Evolutionary conservation across 2,329 filamentous ascomycete genomes (phyloP), one percentile per base, ranked within the genome.

Genomic region (Colletotrichum aenigma): DNA sequence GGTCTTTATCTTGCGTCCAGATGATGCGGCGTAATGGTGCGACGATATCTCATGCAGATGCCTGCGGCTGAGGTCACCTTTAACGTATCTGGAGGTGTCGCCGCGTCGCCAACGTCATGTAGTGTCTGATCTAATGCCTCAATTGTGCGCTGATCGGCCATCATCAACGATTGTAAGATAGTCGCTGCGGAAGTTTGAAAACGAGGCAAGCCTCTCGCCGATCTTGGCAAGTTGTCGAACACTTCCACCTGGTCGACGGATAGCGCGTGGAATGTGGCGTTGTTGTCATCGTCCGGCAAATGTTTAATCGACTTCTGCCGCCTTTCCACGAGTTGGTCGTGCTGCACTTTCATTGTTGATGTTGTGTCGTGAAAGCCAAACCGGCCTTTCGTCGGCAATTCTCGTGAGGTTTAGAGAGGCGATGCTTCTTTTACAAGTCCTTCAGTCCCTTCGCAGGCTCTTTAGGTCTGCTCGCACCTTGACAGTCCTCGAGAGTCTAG

Each of bases 251-350:
- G 36, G 24, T 26, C 15, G 15, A 52, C 48, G n/a, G 32, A 26
- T 71, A 67, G 55, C 26, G 38, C 34, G 55, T 43, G 38, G 38
- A 70, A 56, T 26, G 73, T 75, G 73, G 73, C 70, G 38, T 48
- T 64, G 7, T 73, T 28, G 30, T n/a, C 55, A 62, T 65, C 56
- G 43, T 68, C 26, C 70, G 38, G 56, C 38, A 73, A 60, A 16
- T 52, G 7, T 70, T 70, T 18, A 60, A 65, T 56, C 38, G n/a
- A 36, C 32, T 32, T 16, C 30, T 32, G 30, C 43, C 43, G 43
- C 43, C 43, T 21, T 38, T 65, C 55, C 38, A 34, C 34, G 26
- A 32, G 26, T 60, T 18, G 24, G 30, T 15, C 71, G 32, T 30
- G 32, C 43, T 52, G 26, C 58, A 36, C n/a, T 26, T 21, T 43